Conservation (phyloP, 2,329 filamentous ascomycete species). For the Colletotrichum liriopes region DNA sequence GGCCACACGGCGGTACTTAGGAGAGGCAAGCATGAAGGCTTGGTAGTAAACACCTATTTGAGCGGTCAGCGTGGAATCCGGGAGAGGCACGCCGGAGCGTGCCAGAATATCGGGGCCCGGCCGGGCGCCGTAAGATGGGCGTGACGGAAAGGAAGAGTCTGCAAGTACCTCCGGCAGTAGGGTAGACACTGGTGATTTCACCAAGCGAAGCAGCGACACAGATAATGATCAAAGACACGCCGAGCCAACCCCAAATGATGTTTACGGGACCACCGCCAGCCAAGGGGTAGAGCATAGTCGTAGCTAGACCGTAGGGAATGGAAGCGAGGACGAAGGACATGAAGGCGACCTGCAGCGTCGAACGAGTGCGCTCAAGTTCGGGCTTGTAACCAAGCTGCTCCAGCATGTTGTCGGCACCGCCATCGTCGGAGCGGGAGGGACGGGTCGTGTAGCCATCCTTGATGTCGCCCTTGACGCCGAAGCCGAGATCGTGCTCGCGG, state of each 20-base stretch:
- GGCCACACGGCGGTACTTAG: slow-evolving; percentile 72
- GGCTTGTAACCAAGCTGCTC: slow-evolving; percentile 77
- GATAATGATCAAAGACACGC: slow-evolving; percentile 78
- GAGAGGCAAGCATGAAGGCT: slow-evolving; percentile 80
- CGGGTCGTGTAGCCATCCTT: slow-evolving; percentile 42
- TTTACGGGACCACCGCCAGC: slow-evolving; percentile 77
- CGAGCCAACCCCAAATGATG: slow-evolving; percentile 82
- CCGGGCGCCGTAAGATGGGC: slow-evolving; percentile 13
- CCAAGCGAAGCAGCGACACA: slow-evolving; percentile 80
- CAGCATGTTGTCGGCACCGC: slow-evolving; percentile 74
- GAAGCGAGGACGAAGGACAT: slow-evolving; percentile 84
- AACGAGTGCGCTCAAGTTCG: slow-evolving; percentile 75
- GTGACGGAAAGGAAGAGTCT: slow-evolving; percentile 21
- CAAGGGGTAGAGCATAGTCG: slow-evolving; percentile 78
- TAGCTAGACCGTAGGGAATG: slow-evolving; percentile 81
- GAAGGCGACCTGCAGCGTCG: slow-evolving; percentile 79
- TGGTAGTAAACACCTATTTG: slow-evolving; percentile 78
- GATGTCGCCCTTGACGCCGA: slow-evolving; percentile 30
- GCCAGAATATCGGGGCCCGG: slow-evolving; percentile 8
- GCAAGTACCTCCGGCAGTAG: slow-evolving; percentile 76
- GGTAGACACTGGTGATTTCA: slow-evolving; percentile 83
- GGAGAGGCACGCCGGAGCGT: slow-evolving; percentile 16
- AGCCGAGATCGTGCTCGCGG: slow-evolving; percentile 40
- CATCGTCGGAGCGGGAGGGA: slow-evolving; percentile 49
- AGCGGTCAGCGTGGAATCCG: slow-evolving; percentile 36